Evolutionary conservation across 2,329 filamentous ascomycete species (phyloP).

Genomic region (Xylariaceae sp.): DNA sequence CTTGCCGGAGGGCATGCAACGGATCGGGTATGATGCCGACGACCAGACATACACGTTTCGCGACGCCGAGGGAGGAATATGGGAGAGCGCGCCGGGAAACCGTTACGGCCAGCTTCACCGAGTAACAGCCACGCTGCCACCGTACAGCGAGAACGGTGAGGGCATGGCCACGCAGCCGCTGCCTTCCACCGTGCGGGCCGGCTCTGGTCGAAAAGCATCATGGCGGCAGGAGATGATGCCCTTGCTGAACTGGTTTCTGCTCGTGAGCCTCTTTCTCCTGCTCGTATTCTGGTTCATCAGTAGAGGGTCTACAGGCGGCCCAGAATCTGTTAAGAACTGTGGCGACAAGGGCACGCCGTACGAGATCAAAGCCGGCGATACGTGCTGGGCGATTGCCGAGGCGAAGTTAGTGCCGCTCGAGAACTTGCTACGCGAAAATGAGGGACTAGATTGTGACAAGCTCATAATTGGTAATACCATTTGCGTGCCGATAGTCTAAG

Average conservation of each 20-base stretch:
- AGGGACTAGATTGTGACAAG: conserved; percentile 53
- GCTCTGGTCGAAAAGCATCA: conserved; percentile 40
- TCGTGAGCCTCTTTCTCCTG: conserved; percentile 58
- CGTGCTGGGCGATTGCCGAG: conserved; percentile 59
- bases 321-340: conserved; percentile 35
- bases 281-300: conserved; percentile 56
- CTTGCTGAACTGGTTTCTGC: conserved; percentile 63
- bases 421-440: conserved; percentile 52
- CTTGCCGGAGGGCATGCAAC: conserved; percentile 54
- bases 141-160: conserved; percentile 32
- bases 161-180: conserved; percentile 30
- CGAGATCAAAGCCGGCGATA: conserved; percentile 53
- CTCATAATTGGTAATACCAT: conserved; percentile 50
- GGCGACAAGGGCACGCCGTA: conserved; percentile 43
- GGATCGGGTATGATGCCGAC: conserved; percentile 58
- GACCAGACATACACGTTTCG: conserved; percentile 54
- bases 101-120: conserved; percentile 51
- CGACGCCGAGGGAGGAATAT: conserved; percentile 49
- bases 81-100: conserved; percentile 53
- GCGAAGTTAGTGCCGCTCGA: conserved; percentile 50
- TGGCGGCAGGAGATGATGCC: conserved; percentile 60
- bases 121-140: conserved; percentile 28
- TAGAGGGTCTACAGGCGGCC: conserved; percentile 34
- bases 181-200: conserved; percentile 18
- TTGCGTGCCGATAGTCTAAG: conserved; percentile 48